Conservation (phyloP, 2,329 filamentous ascomycete species). For the Arthrinium phaeospermum region DNA sequence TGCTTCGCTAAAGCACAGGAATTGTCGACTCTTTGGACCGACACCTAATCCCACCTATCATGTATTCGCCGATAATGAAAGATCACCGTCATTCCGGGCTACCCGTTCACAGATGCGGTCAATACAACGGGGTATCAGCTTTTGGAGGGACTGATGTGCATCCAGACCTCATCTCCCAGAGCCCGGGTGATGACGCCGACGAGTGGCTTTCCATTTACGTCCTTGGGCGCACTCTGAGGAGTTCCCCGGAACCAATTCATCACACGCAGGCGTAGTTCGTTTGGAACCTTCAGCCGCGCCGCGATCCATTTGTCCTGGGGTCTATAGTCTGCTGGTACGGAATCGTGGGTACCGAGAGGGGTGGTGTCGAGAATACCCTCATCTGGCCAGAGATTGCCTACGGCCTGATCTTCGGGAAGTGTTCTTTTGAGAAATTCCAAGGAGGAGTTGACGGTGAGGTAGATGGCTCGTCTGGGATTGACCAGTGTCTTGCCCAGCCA, state of each 20-base stretch:
- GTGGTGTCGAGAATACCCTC: constrained; percentile 56
- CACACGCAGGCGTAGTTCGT: constrained; percentile 60
- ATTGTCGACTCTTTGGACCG: not conserved
- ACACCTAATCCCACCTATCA: constrained; percentile 1
- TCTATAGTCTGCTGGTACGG: constrained; percentile 55
- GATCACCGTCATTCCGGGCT: constrained; percentile 13
- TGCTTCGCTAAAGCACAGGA: constrained; percentile 1
- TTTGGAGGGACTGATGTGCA: constrained; percentile 51
- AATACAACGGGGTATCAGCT: constrained; percentile 33
- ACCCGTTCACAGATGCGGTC: constrained; percentile 23
- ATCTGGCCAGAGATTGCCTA: constrained; percentile 57
- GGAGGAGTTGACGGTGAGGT: constrained; percentile 66
- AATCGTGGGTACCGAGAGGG: constrained; percentile 43
- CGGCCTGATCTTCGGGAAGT: constrained; percentile 52
- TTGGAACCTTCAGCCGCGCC: constrained; percentile 59
- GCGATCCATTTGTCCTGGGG: constrained; percentile 66
- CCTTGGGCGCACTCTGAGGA: constrained; percentile 41
- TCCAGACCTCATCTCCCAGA: constrained; percentile 55
- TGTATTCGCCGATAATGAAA: not conserved
- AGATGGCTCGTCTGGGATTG: constrained; percentile 66
- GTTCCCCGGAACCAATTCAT: constrained; percentile 49
- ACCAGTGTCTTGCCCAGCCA: constrained; percentile 67
- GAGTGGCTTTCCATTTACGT: constrained; percentile 45
- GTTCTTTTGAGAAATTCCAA: constrained; percentile 66
- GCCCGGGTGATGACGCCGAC: constrained; percentile 39